phyloP scores from a whole-genome alignment of 441 rosid genomes.

The Euphorbia schlechtendalii region DNA sequence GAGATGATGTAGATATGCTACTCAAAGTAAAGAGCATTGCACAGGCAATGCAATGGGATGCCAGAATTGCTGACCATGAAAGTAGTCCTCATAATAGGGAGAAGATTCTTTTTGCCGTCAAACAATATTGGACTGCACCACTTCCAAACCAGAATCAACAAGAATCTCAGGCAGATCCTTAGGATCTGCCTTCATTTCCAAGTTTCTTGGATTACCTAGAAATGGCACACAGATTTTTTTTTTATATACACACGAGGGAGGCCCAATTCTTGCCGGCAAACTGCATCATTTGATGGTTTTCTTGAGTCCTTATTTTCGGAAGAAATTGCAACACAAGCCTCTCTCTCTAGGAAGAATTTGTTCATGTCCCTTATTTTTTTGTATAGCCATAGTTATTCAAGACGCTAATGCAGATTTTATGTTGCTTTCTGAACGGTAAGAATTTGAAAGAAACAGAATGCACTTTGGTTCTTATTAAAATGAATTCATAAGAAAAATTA shows the following conservation, averaged over 20 bases:
- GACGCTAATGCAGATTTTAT: not conserved
- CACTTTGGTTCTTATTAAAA: not conserved
- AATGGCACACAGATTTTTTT: not conserved
- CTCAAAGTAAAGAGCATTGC: conserved; percentile 38
- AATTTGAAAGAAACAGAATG: not conserved
- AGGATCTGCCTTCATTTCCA: not conserved
- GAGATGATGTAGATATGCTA: conserved; percentile 52
- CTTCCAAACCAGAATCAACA: conserved; percentile 18
- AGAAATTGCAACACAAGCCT: not conserved
- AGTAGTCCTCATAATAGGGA: conserved; percentile 47
- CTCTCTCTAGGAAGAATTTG: not conserved
- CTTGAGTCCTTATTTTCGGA: not conserved
- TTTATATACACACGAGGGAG: not conserved
- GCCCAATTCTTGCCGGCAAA: not conserved
- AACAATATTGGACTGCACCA: conserved; percentile 46
- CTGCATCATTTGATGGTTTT: not conserved
- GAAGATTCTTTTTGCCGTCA: conserved; percentile 54
- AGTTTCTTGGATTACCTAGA: not conserved
- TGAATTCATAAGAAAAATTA: too few relatives aligned
- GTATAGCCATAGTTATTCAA: not conserved
- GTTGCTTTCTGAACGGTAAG: not conserved
- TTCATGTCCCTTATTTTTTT: not conserved
- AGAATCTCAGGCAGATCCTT: conserved; percentile 12
- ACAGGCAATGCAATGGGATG: conserved; percentile 46
- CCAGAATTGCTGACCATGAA: conserved; percentile 50